phyloP scores from a whole-genome alignment of 2,329 filamentous ascomycete genomes.

The Calonectria pseudoturangicola region DNA sequence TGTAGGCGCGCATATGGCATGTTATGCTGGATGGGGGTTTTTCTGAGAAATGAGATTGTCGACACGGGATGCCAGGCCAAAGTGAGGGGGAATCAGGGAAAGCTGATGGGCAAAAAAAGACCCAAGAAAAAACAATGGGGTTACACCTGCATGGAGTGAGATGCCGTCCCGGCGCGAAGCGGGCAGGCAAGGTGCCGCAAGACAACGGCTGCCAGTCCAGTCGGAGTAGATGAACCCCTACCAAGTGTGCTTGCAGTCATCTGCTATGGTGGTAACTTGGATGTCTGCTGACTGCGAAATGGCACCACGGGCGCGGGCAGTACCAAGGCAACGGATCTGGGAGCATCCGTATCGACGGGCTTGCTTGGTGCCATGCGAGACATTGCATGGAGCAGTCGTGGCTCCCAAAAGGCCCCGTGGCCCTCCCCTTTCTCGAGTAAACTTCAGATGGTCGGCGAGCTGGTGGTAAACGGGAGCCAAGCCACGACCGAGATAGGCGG shows the following conservation, averaged over 20 bases:
- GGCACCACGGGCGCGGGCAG: constrained; percentile 23
- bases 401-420: constrained; percentile 24
- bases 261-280: constrained; percentile 26
- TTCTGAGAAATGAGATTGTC: constrained; percentile 28
- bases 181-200: constrained; percentile 4
- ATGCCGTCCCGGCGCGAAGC: constrained; percentile 34
- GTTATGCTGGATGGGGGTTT: background rate
- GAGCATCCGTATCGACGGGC: constrained; percentile 41
- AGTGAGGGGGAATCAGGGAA: constrained; percentile 32
- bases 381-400: constrained; percentile 16
- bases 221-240: constrained; percentile 8
- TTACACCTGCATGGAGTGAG: constrained; percentile 32
- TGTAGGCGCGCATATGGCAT: constrained; percentile 16
- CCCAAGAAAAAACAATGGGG: constrained; percentile 24
- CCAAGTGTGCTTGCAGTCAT: constrained; percentile 3
- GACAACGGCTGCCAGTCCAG: constrained; percentile 23
- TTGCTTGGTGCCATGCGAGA: constrained; percentile 25
- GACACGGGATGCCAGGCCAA: constrained; percentile 16
- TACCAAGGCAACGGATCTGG: constrained; percentile 40
- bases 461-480: constrained; percentile 33
- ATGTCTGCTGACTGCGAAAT: constrained; percentile 29
- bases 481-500: constrained; percentile 33
- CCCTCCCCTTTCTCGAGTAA: constrained; percentile 19
- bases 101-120: constrained; percentile 18
- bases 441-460: constrained; percentile 27